These are phyloP conservation scores for Taphrina confusa DNA, from an alignment of 1,139 yeast species.

Conservation along the genomic window DNA sequence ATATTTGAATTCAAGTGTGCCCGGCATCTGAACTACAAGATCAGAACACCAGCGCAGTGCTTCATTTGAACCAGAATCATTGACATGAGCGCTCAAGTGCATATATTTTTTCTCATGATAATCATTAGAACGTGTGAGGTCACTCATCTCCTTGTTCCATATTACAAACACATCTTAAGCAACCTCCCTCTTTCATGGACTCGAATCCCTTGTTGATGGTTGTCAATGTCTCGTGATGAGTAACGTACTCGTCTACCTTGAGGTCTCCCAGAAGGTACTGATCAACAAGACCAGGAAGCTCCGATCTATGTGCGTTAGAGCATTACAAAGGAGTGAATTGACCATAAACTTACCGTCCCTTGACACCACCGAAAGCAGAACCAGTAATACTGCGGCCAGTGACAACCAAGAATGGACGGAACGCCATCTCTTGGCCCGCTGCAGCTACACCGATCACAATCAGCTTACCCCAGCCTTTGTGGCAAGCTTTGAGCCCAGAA, in stretches of 20 bases:
- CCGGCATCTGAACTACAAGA: too few relatives aligned
- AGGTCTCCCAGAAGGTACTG: conserved; percentile 79
- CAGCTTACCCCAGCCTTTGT: conserved; percentile 98
- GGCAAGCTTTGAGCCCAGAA: conserved; percentile 92
- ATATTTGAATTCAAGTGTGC: too few relatives aligned
- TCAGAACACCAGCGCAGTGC: too few relatives aligned
- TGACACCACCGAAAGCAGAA: conserved; percentile 97
- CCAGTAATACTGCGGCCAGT: conserved; percentile 99
- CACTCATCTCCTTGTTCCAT: conserved; percentile 42
- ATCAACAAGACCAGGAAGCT: conserved; percentile 86
- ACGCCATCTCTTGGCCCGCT: conserved; percentile 92
- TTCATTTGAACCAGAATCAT: too few relatives aligned
- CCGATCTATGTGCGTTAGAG: conserved; percentile 52
- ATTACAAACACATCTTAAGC: conserved; percentile 86
- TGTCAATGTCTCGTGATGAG: conserved; percentile 77
- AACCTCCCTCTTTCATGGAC: conserved; percentile 90
- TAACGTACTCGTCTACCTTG: conserved; percentile 92
- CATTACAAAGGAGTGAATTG: too few relatives aligned
- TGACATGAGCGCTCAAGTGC: too few relatives aligned
- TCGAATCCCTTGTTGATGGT: conserved; percentile 87
- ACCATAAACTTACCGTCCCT: conserved; percentile 71
- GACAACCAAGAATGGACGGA: conserved; percentile 97
- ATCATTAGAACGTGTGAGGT: too few relatives aligned
- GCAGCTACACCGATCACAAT: conserved; percentile 97
- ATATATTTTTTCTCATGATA: too few relatives aligned